Conservation (phyloP, 1,139 yeast genomes). For the Candida sanyaensis region DNA sequence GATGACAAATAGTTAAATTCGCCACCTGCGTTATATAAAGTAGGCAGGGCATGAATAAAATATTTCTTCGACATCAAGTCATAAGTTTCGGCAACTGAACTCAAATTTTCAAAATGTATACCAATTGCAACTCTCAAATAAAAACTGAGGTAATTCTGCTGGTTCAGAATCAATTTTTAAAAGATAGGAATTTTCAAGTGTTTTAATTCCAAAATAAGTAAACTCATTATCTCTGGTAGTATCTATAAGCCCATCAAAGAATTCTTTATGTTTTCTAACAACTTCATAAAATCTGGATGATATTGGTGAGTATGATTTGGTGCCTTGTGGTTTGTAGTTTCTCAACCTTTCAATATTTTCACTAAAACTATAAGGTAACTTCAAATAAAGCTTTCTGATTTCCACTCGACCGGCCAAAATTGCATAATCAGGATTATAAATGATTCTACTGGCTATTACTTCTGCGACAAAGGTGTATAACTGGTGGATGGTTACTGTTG, state of each 20-base stretch:
- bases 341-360: conserved; percentile 30
- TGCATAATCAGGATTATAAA: conserved; percentile 49
- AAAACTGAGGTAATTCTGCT: conserved; percentile 53
- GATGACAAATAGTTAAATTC: conserved; percentile 51
- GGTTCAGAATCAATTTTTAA: conserved; percentile 33
- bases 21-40: conserved; percentile 56
- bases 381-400: conserved; percentile 32
- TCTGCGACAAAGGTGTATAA: conserved; percentile 44
- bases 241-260: conserved; percentile 38
- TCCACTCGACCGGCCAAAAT: conserved; percentile 50
- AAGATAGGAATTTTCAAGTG: conserved; percentile 51
- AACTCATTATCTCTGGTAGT: conserved; percentile 40
- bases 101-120: conserved; percentile 45
- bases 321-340: conserved; percentile 17
- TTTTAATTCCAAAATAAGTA: conserved; percentile 55
- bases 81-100: conserved; percentile 48
- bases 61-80: conserved; percentile 51
- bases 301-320: conserved; percentile 19
- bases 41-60: conserved; percentile 59
- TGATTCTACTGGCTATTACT: conserved; percentile 44
- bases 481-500: conserved; percentile 27
- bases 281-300: conserved; percentile 30
- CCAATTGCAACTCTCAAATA: conserved; percentile 57
- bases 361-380: conserved; percentile 29
- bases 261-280: conserved; percentile 31